phyloP scores from a whole-genome alignment of 257 asterid species.

The Cynanchum wilfordii region DNA sequence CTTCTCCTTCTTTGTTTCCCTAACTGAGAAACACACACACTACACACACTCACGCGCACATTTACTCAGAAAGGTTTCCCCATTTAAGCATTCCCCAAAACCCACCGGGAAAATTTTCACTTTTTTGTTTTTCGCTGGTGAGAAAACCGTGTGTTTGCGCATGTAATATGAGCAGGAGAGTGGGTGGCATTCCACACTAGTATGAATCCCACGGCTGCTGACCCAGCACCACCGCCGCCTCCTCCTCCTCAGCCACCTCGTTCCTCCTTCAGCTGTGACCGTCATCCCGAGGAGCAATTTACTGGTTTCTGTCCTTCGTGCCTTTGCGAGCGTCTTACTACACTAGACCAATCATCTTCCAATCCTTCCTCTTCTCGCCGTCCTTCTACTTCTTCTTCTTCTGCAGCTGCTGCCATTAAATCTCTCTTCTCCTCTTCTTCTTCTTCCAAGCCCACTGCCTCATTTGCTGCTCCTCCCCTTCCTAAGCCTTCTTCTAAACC shows the following conservation, averaged over 20 bases:
- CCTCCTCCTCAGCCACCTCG: slow-evolving; percentile 83
- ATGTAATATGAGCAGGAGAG: slow-evolving; percentile 31
- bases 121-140: no score
- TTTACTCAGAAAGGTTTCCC: not conserved
- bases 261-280: slow-evolving; percentile 82
- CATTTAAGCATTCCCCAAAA: not conserved
- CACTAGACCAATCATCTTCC: slow-evolving; percentile 56
- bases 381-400: slow-evolving; percentile 67
- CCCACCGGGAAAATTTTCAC: not conserved
- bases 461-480: slow-evolving; percentile 29
- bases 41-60: not conserved
- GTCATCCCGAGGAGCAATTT: slow-evolving; percentile 76
- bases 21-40: not conserved
- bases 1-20: not conserved
- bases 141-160: slow-evolving; percentile 1
- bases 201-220: slow-evolving; percentile 74
- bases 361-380: slow-evolving; percentile 70
- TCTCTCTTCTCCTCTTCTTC: slow-evolving; percentile 41
- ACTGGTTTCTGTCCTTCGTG: slow-evolving; percentile 88
- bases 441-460: slow-evolving; percentile 24
- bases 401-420: slow-evolving; percentile 63
- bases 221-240: slow-evolving; percentile 77
- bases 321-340: slow-evolving; percentile 81
- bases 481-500: slow-evolving; percentile 45
- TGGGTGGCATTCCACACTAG: slow-evolving; percentile 34